Conservation (phyloP, 2,329 filamentous ascomycete species). For the Thelonectria olida region DNA sequence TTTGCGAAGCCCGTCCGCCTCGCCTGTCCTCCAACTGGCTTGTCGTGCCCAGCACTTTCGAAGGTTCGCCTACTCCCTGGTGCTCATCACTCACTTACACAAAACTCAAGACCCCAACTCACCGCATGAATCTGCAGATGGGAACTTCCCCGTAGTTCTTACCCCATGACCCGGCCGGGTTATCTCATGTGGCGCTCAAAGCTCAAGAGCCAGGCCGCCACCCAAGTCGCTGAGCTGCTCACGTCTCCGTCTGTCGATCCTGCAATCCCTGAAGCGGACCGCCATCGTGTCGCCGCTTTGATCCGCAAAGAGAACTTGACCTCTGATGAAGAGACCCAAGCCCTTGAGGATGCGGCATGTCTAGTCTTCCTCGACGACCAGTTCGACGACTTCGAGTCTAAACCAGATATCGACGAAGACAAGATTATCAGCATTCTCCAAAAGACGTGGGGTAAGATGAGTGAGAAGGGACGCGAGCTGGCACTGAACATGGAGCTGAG, state of each 20-base stretch:
- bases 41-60: slow-evolving; percentile 87
- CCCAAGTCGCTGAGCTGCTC: slow-evolving; percentile 65
- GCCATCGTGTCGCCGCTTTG: slow-evolving; percentile 72
- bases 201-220: slow-evolving; percentile 72
- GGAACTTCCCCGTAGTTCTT: slow-evolving; percentile 79
- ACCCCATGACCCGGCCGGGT: slow-evolving; percentile 77
- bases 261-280: slow-evolving; percentile 57
- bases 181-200: slow-evolving; percentile 84
- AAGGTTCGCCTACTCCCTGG: slow-evolving; percentile 52
- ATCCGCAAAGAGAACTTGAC: slow-evolving; percentile 81
- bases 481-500: slow-evolving; percentile 74
- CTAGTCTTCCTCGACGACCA: slow-evolving; percentile 89
- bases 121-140: slow-evolving; percentile 57
- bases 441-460: slow-evolving; percentile 84
- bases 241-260: slow-evolving; percentile 47
- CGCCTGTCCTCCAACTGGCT: slow-evolving; percentile 75
- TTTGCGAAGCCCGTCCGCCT: slow-evolving; percentile 67
- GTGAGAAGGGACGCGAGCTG: slow-evolving; percentile 66
- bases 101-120: neutral
- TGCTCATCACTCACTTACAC: neutral
- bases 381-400: slow-evolving; percentile 79
- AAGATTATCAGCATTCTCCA: slow-evolving; percentile 77
- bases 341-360: slow-evolving; percentile 86
- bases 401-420: slow-evolving; percentile 73
- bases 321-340: slow-evolving; percentile 70